Evolutionary conservation across 768 basidiomycete genomes (phyloP).

Genomic region (Lentinula lateritia): DNA sequence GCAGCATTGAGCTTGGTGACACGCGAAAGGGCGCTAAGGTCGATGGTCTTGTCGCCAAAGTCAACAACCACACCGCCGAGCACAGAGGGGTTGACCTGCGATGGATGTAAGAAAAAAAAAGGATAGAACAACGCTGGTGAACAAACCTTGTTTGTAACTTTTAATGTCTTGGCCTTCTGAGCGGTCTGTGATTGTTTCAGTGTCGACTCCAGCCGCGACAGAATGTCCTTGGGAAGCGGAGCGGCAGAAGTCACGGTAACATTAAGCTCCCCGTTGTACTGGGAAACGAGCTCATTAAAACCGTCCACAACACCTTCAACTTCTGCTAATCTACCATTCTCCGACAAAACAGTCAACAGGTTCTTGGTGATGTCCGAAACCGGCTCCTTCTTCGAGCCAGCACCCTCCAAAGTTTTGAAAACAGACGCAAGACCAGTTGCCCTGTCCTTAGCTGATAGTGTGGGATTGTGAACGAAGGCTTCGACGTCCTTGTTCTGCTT

Average conservation of each 20-base stretch:
- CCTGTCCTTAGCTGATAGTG: conserved; percentile 79
- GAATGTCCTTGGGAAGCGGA: conserved; percentile 71
- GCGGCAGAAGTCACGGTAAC: conserved; percentile 87
- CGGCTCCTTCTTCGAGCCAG: conserved; percentile 64
- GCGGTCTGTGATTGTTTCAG: conserved; percentile 86
- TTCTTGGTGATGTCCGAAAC: conserved; percentile 88
- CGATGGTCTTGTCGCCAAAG: conserved; percentile 97
- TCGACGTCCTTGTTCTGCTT: conserved; percentile 57
- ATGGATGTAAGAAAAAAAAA: not conserved
- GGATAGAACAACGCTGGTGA: conserved; percentile 6
- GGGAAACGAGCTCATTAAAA: conserved; percentile 84
- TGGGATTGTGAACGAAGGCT: conserved; percentile 84
- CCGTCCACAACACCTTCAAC: conserved; percentile 83
- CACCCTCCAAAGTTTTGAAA: conserved; percentile 59
- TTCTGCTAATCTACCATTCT: conserved; percentile 89
- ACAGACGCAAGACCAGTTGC: conserved; percentile 59
- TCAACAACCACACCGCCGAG: conserved; percentile 93
- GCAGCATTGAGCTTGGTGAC: conserved; percentile 93
- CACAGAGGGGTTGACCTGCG: conserved; percentile 84
- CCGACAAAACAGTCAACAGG: conserved; percentile 81
- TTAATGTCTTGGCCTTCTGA: conserved; percentile 81
- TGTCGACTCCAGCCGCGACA: conserved; percentile 73
- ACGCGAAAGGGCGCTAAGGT: conserved; percentile 89
- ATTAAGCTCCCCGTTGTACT: conserved; percentile 89
- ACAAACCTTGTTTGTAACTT: conserved; percentile 85